phyloP scores from a whole-genome alignment of 1,284 basidiomycete species.

The Puccinia novopanici region DNA sequence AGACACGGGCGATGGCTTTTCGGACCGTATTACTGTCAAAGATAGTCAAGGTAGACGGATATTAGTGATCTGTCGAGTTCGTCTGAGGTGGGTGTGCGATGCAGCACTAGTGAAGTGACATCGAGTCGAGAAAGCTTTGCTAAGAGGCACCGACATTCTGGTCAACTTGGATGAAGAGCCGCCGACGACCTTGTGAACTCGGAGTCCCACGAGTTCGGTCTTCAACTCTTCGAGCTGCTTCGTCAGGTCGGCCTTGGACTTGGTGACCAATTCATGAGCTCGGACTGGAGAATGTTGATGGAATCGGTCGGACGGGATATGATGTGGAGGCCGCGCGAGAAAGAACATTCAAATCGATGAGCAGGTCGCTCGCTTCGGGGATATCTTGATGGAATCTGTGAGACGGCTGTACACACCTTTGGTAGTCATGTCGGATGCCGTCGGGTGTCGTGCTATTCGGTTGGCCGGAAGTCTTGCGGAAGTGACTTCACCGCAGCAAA shows the following conservation, averaged over 20 bases:
- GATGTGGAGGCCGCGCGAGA: background rate
- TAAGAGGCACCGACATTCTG: slow-evolving; percentile 75
- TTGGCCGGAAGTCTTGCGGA: background rate
- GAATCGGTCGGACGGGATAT: background rate
- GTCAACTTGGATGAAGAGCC: slow-evolving; percentile 94
- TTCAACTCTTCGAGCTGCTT: slow-evolving; percentile 95
- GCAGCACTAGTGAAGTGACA: slow-evolving; percentile 2
- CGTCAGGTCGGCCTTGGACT: slow-evolving; percentile 95
- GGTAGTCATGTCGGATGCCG: slow-evolving; percentile 37
- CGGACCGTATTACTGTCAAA: slow-evolving; percentile 81
- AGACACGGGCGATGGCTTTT: slow-evolving; percentile 97
- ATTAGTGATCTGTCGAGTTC: background rate
- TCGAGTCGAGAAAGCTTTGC: slow-evolving; percentile 28
- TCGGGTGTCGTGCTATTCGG: background rate
- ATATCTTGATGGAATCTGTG: background rate
- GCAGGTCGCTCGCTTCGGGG: background rate
- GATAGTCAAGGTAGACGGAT: background rate
- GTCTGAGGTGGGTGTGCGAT: background rate
- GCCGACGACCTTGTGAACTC: slow-evolving; percentile 97
- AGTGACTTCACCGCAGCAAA: too few relatives aligned
- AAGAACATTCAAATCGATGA: background rate
- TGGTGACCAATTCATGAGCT: slow-evolving; percentile 62
- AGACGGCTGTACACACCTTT: slow-evolving; percentile 12
- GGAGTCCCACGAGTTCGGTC: slow-evolving; percentile 79
- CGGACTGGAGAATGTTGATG: slow-evolving; percentile 54